Conservation (phyloP, 176 grass and related monocot species). For the Tillandsia leiboldiana region DNA sequence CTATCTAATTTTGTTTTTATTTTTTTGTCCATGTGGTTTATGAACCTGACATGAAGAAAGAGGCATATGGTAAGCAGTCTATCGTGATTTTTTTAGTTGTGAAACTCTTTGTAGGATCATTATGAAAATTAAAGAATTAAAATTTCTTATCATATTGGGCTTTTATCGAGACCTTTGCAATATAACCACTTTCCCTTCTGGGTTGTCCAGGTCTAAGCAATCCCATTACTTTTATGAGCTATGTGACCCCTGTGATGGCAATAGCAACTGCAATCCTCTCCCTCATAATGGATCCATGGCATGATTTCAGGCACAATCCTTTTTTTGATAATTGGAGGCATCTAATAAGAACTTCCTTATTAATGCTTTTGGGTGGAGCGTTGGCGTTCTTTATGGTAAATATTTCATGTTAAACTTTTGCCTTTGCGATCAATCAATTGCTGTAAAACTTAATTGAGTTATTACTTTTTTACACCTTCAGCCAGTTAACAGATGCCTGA, state of each 20-base stretch:
- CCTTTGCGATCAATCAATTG: constrained; percentile 1
- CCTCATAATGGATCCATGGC: constrained; percentile 78
- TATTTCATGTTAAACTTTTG: constrained; percentile 5
- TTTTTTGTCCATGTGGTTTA: constrained; percentile 3
- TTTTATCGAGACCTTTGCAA: background rate
- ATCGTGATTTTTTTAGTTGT: constrained; percentile 13
- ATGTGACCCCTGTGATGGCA: constrained; percentile 92
- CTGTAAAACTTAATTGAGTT: background rate
- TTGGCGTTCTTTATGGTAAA: constrained; percentile 91
- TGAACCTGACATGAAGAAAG: constrained; percentile 67
- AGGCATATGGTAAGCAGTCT: constrained; percentile 64
- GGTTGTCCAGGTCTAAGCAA: constrained; percentile 61
- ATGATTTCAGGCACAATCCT: constrained; percentile 48
- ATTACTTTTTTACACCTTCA: background rate
- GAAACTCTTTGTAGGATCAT: background rate
- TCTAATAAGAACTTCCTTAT: constrained; percentile 61
- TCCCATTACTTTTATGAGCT: constrained; percentile 87
- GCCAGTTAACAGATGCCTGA: background rate
- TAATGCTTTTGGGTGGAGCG: constrained; percentile 67
- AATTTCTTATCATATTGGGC: background rate
- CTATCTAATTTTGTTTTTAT: constrained; percentile 11
- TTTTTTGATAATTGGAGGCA: constrained; percentile 78
- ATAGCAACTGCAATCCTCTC: constrained; percentile 78
- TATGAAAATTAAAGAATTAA: background rate
- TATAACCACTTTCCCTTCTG: constrained; percentile 3